Evolutionary conservation across 768 basidiomycete genomes (phyloP).

Genomic region (Phlebiopsis flavidoalba): DNA sequence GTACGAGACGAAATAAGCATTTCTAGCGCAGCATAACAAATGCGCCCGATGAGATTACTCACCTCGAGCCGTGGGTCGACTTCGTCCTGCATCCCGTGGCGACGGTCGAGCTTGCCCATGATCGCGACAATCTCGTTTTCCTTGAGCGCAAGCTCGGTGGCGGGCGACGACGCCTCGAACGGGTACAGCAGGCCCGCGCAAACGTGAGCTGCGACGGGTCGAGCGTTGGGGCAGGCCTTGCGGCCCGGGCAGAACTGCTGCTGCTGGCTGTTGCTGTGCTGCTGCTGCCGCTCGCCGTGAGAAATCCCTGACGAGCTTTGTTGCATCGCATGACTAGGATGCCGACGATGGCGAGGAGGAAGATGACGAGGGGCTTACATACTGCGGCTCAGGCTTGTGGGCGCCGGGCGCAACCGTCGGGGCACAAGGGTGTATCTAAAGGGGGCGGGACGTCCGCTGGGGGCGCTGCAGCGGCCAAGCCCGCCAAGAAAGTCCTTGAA

Average conservation of each 20-base stretch:
- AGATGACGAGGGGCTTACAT: slow-evolving; percentile 90
- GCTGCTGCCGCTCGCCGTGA: slow-evolving; percentile 53
- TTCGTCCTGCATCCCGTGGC: slow-evolving; percentile 48
- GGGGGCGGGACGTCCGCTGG: too few relatives aligned
- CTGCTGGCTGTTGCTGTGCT: slow-evolving; percentile 21
- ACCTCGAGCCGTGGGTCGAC: slow-evolving; percentile 61
- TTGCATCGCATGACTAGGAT: slow-evolving; percentile 86
- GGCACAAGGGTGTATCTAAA: too few relatives aligned
- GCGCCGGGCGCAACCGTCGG: too few relatives aligned
- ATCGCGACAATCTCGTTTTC: slow-evolving; percentile 94
- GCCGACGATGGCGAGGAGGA: slow-evolving; percentile 91
- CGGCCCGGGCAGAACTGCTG: slow-evolving; percentile 31
- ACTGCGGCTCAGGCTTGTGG: slow-evolving; percentile 54
- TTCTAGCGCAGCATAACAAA: not conserved
- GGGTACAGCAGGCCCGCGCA: slow-evolving; percentile 75
- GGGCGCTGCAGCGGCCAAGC: slow-evolving; percentile 50
- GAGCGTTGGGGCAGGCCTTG: slow-evolving; percentile 48
- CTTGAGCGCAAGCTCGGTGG: slow-evolving; percentile 73
- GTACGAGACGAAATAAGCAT: not conserved
- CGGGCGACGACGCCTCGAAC: slow-evolving; percentile 67
- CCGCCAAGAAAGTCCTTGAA: slow-evolving; percentile 77
- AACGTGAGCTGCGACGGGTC: slow-evolving; percentile 83
- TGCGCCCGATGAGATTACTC: slow-evolving; percentile 10
- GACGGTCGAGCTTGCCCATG: slow-evolving; percentile 69
- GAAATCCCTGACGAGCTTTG: slow-evolving; percentile 77